Evolutionary conservation across 768 basidiomycete genomes (phyloP).

Genomic region (Kwoniella dendrophila): DNA sequence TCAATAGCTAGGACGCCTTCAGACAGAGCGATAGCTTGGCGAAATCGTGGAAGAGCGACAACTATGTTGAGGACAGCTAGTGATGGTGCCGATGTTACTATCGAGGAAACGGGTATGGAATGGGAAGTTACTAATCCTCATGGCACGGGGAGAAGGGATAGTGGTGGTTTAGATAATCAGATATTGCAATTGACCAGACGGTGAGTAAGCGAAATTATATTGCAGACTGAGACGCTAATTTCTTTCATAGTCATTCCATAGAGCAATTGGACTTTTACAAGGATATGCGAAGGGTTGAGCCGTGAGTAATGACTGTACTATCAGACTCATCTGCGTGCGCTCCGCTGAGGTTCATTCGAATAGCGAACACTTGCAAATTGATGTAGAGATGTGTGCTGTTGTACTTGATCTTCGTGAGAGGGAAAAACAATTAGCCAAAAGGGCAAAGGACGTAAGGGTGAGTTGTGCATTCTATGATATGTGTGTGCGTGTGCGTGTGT

Average conservation of each 20-base stretch:
- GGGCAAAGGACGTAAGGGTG: slow-evolving; percentile 38
- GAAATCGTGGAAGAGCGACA: slow-evolving; percentile 25
- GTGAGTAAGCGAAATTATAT: slow-evolving; percentile 8
- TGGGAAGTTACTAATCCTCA: slow-evolving; percentile 47
- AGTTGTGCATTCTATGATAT: slow-evolving; percentile 4
- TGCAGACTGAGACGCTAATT: background rate
- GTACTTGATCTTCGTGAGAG: slow-evolving; percentile 34
- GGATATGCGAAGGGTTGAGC: slow-evolving; percentile 25
- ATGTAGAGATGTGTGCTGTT: slow-evolving; percentile 41
- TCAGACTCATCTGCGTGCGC: no score
- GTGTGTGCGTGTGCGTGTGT: background rate
- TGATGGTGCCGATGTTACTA: slow-evolving; percentile 47
- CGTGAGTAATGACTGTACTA: slow-evolving; percentile 31
- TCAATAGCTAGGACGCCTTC: slow-evolving; percentile 1
- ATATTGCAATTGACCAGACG: slow-evolving; percentile 14
- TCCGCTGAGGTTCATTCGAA: slow-evolving; percentile 1
- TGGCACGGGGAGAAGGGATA: slow-evolving; percentile 35
- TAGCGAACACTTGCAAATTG: slow-evolving; percentile 43
- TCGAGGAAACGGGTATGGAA: slow-evolving; percentile 43
- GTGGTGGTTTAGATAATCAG: background rate
- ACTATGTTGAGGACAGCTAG: slow-evolving; percentile 42
- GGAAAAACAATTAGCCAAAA: slow-evolving; percentile 32
- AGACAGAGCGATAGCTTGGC: slow-evolving; percentile 38
- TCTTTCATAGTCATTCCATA: slow-evolving; percentile 35
- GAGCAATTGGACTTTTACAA: slow-evolving; percentile 29